Conservation (phyloP, 306 rosid genomes). For the Hylodesmum podocarpum region DNA sequence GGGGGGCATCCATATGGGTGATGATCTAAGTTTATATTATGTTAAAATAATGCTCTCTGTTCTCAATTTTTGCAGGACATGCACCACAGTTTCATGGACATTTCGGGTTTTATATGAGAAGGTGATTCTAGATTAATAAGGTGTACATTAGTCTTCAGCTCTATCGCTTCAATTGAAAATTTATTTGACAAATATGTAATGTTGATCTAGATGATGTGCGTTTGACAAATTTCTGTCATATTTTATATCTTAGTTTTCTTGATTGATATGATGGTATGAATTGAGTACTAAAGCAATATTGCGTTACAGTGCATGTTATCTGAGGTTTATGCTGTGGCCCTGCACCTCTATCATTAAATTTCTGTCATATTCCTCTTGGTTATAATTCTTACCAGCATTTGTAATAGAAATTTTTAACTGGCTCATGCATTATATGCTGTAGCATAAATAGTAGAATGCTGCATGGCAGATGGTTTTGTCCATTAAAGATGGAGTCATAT, state of each 20-base stretch:
- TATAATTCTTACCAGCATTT: not conserved
- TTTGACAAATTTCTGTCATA: not conserved
- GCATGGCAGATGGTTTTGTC: not conserved
- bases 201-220: not conserved
- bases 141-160: slow-evolving; percentile 6
- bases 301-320: not conserved
- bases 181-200: not conserved
- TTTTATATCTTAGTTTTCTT: not conserved
- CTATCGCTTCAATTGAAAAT: not conserved
- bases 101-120: slow-evolving; percentile 97
- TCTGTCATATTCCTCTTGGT: not conserved
- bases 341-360: not conserved
- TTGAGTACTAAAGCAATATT: not conserved
- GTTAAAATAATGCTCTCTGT: slow-evolving; percentile 9
- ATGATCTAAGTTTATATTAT: not conserved
- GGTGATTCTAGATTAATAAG: slow-evolving; percentile 50
- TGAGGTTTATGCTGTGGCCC: not conserved
- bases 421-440: not conserved
- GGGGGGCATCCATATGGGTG: not conserved
- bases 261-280: not conserved
- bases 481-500: not conserved
- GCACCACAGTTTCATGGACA: slow-evolving; percentile 98
- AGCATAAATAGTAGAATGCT: not conserved
- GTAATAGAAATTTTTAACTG: not conserved
- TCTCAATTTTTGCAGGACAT: slow-evolving; percentile 67